Percentiles rank a stretch among this genome's conserved stretches.
phyloP scores from a whole-genome alignment of 2,329 filamentous ascomycete species.

The Hymenoscyphus infarciens region DNA sequence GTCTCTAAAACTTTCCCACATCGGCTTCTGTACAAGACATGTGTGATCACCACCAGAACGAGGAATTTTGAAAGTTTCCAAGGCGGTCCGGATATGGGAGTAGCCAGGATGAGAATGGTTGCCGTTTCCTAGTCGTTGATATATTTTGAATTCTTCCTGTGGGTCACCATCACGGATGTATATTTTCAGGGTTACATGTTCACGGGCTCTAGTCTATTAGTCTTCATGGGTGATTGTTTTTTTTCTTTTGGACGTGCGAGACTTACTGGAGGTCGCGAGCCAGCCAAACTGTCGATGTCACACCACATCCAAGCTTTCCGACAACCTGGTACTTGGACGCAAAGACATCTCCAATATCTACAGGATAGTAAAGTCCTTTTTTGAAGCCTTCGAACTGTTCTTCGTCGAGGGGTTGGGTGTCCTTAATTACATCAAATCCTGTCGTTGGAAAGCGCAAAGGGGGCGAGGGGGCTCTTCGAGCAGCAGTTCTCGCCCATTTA shows the following conservation, averaged over 20 bases:
- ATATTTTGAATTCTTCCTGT: constrained; percentile 40
- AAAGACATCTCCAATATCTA: constrained; percentile 23
- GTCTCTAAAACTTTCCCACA: constrained; percentile 41
- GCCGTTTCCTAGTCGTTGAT: constrained; percentile 37
- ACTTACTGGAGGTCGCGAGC: constrained; percentile 20
- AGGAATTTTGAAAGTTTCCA: constrained; percentile 38
- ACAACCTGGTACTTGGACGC: constrained; percentile 24
- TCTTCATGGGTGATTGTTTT: not conserved
- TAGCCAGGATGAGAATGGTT: constrained; percentile 35
- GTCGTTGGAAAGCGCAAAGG: no score
- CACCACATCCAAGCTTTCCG: constrained; percentile 23
- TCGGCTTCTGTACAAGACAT: constrained; percentile 40
- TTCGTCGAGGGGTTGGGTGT: constrained; percentile 12
- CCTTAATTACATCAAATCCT: not conserved
- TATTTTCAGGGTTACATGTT: constrained; percentile 16
- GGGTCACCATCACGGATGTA: constrained; percentile 14
- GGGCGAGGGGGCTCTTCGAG: no score
- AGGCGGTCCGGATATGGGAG: constrained; percentile 33
- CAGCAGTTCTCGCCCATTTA: no score
- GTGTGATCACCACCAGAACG: constrained; percentile 37
- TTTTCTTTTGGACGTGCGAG: not conserved
- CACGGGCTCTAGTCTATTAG: constrained; percentile 23
- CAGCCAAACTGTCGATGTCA: constrained; percentile 23
- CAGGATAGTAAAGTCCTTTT: constrained; percentile 18
- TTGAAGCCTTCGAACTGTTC: constrained; percentile 17